Base-by-base conservation (phyloP, 441 rosid genomes). In the Melastoma candidum region DNA sequence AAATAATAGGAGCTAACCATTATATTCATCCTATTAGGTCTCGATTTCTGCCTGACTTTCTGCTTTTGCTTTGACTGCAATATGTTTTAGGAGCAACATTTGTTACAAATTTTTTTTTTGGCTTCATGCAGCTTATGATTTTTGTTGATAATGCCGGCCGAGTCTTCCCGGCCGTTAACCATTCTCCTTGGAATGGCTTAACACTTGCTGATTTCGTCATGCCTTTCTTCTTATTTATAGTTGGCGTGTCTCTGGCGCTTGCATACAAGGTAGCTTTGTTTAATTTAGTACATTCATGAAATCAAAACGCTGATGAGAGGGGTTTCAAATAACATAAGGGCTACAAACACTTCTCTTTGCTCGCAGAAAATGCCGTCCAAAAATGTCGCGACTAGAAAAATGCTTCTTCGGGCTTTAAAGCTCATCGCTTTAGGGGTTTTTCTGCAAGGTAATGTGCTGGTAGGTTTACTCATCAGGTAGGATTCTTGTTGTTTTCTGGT, bases 141-240 rank as follows among this genome's bases (percentile, higher is more conserved):
- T 64, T 89, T 10, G 95, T 86, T 56, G 95, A 89, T 60, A 74
- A 84, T 63, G 85, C 58, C 48, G 97, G 97, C 61, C 92, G 90
- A 60, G 9, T 81, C 48, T 12, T 82, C 54, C 88, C 94, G 52
- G 71, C 82, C 14, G 77, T 90, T 63, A 86, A 86, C 56, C 95
- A 90, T 78, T 80, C 97, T 6, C 90, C 97, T 45, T 90, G 97
- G 97, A 65, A 86, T 64, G 94, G 97, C 45, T 36, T 86, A 46
- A 84, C 93, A n/a, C 72, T 90, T 47, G 97, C 97, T 4, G 97
- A 90, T 77, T 77, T 82, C 41, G 90, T 90, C 59, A 90, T 90
- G 97, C 94, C 97, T 12, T 86, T 86, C 71, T 86, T 89, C 70
- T 81, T 90, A 46, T 90, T 90, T 68, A 82, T 90, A 41, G 95